Evolutionary conservation across 495 filamentous ascomycete genomes (phyloP).

Genomic region (Choiromyces venosus): DNA sequence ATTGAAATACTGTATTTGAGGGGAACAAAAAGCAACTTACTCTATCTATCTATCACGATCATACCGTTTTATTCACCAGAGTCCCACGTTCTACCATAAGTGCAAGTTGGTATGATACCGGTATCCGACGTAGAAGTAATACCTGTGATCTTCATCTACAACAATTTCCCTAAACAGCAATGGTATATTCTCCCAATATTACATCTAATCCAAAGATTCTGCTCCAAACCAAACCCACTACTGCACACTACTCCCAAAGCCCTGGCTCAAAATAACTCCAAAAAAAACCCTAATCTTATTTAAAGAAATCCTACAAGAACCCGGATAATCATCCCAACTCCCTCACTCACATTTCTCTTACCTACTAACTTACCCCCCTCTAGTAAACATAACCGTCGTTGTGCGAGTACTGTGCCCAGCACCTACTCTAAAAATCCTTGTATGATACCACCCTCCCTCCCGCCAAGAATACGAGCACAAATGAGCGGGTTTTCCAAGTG

Average conservation of each 20-base stretch:
- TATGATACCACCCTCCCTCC: background rate
- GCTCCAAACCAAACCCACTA: background rate
- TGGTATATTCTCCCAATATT: background rate
- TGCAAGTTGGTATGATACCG: background rate
- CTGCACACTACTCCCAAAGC: background rate
- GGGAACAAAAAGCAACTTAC: constrained; percentile 1
- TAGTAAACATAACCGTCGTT: background rate
- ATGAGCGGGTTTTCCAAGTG: constrained; percentile 31
- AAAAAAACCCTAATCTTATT: background rate
- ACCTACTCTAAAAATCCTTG: background rate
- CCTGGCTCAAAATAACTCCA: background rate
- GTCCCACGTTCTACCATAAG: background rate
- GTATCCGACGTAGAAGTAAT: background rate
- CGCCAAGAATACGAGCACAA: constrained; percentile 23
- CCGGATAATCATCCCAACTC: background rate
- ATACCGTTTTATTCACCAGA: constrained; percentile 1
- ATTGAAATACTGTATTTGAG: too few relatives aligned
- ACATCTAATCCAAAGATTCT: background rate
- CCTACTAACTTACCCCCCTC: background rate
- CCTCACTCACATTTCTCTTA: background rate
- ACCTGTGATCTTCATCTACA: background rate
- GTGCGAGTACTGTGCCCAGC: background rate
- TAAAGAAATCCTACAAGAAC: background rate
- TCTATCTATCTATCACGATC: constrained; percentile 10
- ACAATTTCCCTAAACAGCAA: background rate